Conservation (phyloP, 2,329 filamentous ascomycete species). For the Penicillium rolfsii region DNA sequence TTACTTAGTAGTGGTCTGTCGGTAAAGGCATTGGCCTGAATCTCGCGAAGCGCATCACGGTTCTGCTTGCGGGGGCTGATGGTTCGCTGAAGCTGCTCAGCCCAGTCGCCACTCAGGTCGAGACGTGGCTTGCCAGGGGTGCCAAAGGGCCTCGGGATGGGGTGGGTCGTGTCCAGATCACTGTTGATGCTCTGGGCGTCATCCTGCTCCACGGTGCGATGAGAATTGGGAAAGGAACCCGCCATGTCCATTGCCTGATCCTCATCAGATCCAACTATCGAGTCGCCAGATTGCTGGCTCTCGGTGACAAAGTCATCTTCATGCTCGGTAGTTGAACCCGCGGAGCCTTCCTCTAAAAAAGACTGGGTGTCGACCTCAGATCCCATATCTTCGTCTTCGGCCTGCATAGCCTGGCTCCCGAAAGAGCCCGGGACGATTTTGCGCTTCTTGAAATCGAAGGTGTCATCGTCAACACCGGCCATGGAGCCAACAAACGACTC, state of each 20-base stretch:
- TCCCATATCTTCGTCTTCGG: constrained; percentile 53
- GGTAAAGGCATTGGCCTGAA: constrained; percentile 62
- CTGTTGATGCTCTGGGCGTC: constrained; percentile 51
- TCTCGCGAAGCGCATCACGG: constrained; percentile 70
- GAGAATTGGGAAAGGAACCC: constrained; percentile 73
- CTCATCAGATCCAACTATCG: constrained; percentile 64
- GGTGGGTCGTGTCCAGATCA: constrained; percentile 54
- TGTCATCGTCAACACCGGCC: constrained; percentile 56
- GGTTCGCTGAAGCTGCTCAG: constrained; percentile 88
- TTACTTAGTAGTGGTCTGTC: constrained; percentile 45
- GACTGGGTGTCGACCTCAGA: constrained; percentile 58
- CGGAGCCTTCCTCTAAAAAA: constrained; percentile 94
- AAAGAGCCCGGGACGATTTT: constrained; percentile 77
- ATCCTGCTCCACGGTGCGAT: constrained; percentile 76
- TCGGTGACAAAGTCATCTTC: constrained; percentile 52
- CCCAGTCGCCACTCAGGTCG: constrained; percentile 79
- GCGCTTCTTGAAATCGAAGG: constrained; percentile 60
- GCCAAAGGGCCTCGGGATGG: constrained; percentile 37
- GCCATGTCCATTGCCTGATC: constrained; percentile 82
- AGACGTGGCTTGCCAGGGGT: constrained; percentile 60
- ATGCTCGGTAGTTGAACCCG: constrained; percentile 72
- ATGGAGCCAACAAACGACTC: constrained; percentile 47
- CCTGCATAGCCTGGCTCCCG: constrained; percentile 63
- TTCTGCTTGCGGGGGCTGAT: constrained; percentile 93
- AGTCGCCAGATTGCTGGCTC: constrained; percentile 62